Evolutionary conservation across 495 filamentous ascomycete species (phyloP).

Genomic region (Hypoxylon fragiforme): DNA sequence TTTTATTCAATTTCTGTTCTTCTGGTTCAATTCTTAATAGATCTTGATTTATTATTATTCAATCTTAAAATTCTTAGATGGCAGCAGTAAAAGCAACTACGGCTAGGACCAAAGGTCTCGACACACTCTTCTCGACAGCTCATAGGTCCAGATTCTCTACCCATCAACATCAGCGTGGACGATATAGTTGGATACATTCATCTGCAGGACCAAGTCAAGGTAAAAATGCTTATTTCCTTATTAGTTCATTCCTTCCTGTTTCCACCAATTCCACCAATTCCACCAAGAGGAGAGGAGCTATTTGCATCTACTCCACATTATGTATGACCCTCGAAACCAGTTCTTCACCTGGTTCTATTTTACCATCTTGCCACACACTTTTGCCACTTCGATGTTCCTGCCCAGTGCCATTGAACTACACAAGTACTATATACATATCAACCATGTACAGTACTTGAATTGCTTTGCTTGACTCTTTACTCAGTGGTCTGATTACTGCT

Average conservation of each 20-base stretch:
- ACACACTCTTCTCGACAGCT: conserved; percentile 3
- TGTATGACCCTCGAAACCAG: no score
- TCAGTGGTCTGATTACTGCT: conserved; percentile 6
- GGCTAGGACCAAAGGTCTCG: conserved; percentile 15
- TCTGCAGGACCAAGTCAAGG: conserved; percentile 8
- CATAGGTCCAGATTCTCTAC: neutral
- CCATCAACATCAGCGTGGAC: neutral
- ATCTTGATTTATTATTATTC: neutral
- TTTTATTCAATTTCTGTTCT: neutral
- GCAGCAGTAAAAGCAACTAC: conserved; percentile 16
- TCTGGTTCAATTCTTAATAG: neutral
- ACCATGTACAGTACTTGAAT: no score
- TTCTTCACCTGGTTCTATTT: no score
- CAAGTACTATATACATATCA: no score
- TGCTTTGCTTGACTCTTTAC: neutral
- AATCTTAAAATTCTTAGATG: conserved; percentile 20
- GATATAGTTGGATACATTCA: neutral
- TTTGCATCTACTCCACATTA: neutral
- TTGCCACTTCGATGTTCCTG: no score
- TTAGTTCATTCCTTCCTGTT: neutral
- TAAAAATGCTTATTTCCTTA: neutral
- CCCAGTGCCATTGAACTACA: no score
- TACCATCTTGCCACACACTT: no score
- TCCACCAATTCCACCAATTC: no score
- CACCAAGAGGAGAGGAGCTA: neutral